Percentiles rank a stretch among this genome's conserved stretches.
Conservation (phyloP, 2,329 filamentous ascomycete species). For the Blastomyces silverae region DNA sequence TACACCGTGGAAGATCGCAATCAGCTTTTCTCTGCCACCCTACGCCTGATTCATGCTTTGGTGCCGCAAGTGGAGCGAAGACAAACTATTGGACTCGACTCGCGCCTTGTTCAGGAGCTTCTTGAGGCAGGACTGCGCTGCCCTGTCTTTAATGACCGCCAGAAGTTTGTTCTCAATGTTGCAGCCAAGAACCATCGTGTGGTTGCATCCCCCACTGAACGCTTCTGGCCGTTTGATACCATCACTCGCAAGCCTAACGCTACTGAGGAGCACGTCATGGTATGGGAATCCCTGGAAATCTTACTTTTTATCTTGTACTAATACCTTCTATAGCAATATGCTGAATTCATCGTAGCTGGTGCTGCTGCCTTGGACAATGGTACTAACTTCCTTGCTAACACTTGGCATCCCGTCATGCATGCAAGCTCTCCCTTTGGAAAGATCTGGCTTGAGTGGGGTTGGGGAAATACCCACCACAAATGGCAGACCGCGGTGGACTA, state of each 20-base stretch:
- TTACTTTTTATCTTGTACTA: not conserved
- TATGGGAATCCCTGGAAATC: constrained; percentile 21
- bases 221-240: constrained; percentile 39
- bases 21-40: constrained; percentile 38
- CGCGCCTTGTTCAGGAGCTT: constrained; percentile 36
- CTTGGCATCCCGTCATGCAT: constrained; percentile 18
- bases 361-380: constrained; percentile 15
- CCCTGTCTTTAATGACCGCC: constrained; percentile 41
- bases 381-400: constrained; percentile 17
- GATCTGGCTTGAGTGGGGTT: constrained; percentile 20
- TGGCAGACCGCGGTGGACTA: constrained; percentile 20
- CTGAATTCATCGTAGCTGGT: constrained; percentile 17
- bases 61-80: constrained; percentile 53
- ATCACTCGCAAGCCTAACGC: constrained; percentile 27
- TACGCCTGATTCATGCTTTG: constrained; percentile 51
- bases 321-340: constrained; percentile 19
- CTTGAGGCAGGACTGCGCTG: constrained; percentile 38
- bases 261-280: constrained; percentile 25
- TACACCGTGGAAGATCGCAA: constrained; percentile 46
- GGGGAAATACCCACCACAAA: constrained; percentile 16
- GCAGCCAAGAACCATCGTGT: constrained; percentile 26
- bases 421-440: constrained; percentile 20
- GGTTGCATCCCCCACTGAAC: constrained; percentile 25
- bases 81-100: constrained; percentile 36
- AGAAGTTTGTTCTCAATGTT: constrained; percentile 34